A percentile compares a stretch with the other conserved stretches of the same genome.
These are phyloP conservation scores for Pichia sp. DNA, from an alignment of 1,139 yeast genomes.

Conservation along the genomic window DNA sequence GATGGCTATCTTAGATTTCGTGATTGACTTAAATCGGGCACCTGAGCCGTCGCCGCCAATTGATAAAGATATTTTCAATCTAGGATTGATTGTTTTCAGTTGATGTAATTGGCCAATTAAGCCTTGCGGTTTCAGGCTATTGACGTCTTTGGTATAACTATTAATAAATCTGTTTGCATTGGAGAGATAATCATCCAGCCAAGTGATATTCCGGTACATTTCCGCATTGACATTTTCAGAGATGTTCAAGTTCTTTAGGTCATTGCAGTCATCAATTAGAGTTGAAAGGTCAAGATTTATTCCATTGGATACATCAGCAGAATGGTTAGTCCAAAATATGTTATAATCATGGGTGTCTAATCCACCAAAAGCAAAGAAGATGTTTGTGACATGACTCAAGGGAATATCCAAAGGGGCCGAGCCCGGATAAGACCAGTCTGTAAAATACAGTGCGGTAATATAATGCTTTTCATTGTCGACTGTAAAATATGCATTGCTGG, in stretches of 20 bases:
- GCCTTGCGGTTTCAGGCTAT: constrained; percentile 14
- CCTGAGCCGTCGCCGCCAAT: constrained; percentile 87
- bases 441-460: constrained; percentile 30
- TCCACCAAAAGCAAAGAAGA: constrained; percentile 71
- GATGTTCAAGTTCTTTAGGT: constrained; percentile 1
- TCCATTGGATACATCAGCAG: constrained; percentile 7
- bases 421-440: constrained; percentile 72
- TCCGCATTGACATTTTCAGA: constrained; percentile 1
- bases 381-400: constrained; percentile 47
- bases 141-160: not conserved
- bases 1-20: constrained; percentile 32
- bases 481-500: not conserved
- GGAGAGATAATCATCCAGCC: constrained; percentile 3
- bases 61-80: constrained; percentile 58
- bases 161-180: not conserved
- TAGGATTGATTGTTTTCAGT: constrained; percentile 41
- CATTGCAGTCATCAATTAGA: not conserved
- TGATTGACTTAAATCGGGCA: constrained; percentile 42
- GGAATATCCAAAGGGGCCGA: constrained; percentile 69
- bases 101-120: constrained; percentile 46
- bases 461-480: not conserved
- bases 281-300: constrained; percentile 11
- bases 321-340: constrained; percentile 13
- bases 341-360: constrained; percentile 48
- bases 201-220: constrained; percentile 1